Evolutionary conservation across 2,329 filamentous ascomycete species (phyloP).

Genomic region (Verticillium longisporum): DNA sequence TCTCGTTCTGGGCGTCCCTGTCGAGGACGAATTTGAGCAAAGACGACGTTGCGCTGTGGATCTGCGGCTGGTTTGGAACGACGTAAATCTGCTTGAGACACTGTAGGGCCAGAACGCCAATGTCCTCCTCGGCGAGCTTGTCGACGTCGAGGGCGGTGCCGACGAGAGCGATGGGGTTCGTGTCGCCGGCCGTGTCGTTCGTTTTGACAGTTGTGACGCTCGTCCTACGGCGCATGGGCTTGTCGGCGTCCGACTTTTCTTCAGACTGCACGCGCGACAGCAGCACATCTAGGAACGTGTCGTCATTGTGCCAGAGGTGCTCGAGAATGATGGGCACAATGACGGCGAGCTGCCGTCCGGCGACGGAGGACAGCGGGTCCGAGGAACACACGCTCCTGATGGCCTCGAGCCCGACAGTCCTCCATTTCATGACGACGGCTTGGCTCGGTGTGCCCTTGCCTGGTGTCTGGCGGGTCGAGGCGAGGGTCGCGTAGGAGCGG

Average conservation of each 20-base stretch:
- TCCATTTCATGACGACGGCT: slow-evolving; percentile 73
- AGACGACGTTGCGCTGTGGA: slow-evolving; percentile 67
- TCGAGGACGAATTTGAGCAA: slow-evolving; percentile 69
- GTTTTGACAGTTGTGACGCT: slow-evolving; percentile 76
- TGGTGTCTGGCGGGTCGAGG: slow-evolving; percentile 52
- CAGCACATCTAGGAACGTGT: slow-evolving; percentile 62
- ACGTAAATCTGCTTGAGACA: slow-evolving; percentile 83
- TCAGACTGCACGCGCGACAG: slow-evolving; percentile 59
- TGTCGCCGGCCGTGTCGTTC: slow-evolving; percentile 54
- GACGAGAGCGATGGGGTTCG: slow-evolving; percentile 65
- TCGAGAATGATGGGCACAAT: slow-evolving; percentile 81
- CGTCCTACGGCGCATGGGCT: slow-evolving; percentile 57
- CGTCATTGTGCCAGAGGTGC: slow-evolving; percentile 73
- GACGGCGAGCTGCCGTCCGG: slow-evolving; percentile 67
- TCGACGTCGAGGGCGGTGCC: slow-evolving; percentile 83
- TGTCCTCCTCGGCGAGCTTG: slow-evolving; percentile 82
- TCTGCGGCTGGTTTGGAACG: slow-evolving; percentile 73
- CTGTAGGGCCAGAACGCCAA: slow-evolving; percentile 74
- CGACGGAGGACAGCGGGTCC: slow-evolving; percentile 69
- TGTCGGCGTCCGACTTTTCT: slow-evolving; percentile 62
- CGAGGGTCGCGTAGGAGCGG: slow-evolving; percentile 70
- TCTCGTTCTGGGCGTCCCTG: slow-evolving; percentile 40
- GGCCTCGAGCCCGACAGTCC: slow-evolving; percentile 66
- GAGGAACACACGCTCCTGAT: slow-evolving; percentile 76
- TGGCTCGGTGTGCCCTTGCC: slow-evolving; percentile 54